Evolutionary conservation across 768 basidiomycete genomes (phyloP), one percentile per base, ranked within the genome.

Genomic region (Coprinopsis strossmayeri): DNA sequence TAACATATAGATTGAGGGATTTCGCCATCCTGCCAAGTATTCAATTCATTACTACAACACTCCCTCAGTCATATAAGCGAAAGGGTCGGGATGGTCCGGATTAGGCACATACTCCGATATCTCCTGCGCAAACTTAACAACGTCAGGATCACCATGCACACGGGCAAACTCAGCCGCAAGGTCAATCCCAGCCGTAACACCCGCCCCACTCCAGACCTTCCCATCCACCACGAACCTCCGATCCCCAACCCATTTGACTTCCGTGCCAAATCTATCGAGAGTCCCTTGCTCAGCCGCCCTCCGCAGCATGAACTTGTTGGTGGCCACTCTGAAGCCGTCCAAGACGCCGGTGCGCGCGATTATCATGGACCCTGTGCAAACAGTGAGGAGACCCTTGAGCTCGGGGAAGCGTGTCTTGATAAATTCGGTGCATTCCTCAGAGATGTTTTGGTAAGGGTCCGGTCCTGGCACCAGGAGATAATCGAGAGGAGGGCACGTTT

Each of bases 231-330:
- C 54, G 56, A 61, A 65, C 38, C 61, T 41, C 27, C 54, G 50
- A 46, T 65, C 61, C 17, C 57, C 57, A 13, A 65, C 54, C 64
- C 62, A 63, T 7, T 57, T 62, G 10, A 65, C 62, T 11, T 60
- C 58, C 43, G 50, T 58, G 27, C n/a, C n/a, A n/a, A n/a, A n/a
- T n/a, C n/a, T n/a, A n/a, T 54, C 51, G 24, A 40, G 11, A 13
- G n/a, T 21, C 39, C 37, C 37, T 2, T 3, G 15, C 27, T 48
- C 30, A 13, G 23, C 23, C 15, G 49, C 13, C 3, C n/a, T 4
- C 35, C 38, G 41, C 13, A 47, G 9, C 3, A 35, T 45, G 10
- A 40, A 10, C 42, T 63, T 63, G 52, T 59, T 60, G 26, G 50
- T 53, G 30, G 57, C 57, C 5, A 56, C 59, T 18, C 54, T 49